Percentiles rank a stretch among this genome's conserved stretches.
phyloP scores from a whole-genome alignment of 1,284 basidiomycete species.

The Melanopsichium pennsylvanicum region DNA sequence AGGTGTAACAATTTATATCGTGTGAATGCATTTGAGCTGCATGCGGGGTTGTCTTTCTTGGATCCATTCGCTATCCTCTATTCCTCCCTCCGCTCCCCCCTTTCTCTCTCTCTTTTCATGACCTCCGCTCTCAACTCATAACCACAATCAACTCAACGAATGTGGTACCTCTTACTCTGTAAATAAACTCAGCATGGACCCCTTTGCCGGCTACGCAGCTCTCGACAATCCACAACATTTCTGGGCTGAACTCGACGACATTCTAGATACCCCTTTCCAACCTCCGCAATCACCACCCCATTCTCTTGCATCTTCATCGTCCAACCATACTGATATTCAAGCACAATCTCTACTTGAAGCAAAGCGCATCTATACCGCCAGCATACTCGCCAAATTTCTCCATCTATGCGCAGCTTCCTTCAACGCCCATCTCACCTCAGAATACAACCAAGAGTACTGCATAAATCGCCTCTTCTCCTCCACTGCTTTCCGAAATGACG shows the following conservation, averaged over 20 bases:
- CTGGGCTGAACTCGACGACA: slow-evolving; percentile 58
- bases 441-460: slow-evolving; percentile 48
- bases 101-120: too few species aligned
- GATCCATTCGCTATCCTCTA: too few species aligned
- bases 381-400: slow-evolving; percentile 44
- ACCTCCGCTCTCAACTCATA: too few species aligned
- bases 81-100: too few species aligned
- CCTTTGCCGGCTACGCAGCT: slow-evolving; percentile 47
- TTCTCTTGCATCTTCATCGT: not conserved
- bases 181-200: slow-evolving; percentile 37
- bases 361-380: slow-evolving; percentile 34
- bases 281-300: slow-evolving; percentile 8
- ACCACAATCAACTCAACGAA: too few species aligned
- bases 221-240: slow-evolving; percentile 50
- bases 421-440: slow-evolving; percentile 34
- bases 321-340: not conserved
- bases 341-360: slow-evolving; percentile 10
- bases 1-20: not conserved
- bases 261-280: slow-evolving; percentile 42
- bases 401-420: slow-evolving; percentile 53
- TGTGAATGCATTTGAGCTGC: too few species aligned
- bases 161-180: too few species aligned
- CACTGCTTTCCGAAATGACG: slow-evolving; percentile 30
- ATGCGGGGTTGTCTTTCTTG: too few species aligned
- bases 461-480: slow-evolving; percentile 49